Evolutionary conservation across 306 rosid species (phyloP).

Genomic region (Hippophae tibetana): DNA sequence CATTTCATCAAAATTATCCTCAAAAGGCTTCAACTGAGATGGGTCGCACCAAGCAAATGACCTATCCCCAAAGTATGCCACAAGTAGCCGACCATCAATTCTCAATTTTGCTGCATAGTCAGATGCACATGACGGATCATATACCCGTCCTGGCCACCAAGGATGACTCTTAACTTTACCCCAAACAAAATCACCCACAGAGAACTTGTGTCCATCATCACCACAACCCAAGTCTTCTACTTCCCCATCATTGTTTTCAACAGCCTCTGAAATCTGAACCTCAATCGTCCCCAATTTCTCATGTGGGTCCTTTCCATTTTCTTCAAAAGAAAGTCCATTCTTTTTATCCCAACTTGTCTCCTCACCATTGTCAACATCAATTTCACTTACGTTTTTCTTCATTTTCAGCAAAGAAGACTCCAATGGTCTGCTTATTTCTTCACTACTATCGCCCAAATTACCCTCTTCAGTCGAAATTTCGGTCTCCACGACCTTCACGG

Average conservation of each 20-base stretch:
- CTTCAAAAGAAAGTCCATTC: slow-evolving; percentile 13
- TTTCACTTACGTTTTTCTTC: slow-evolving; percentile 18
- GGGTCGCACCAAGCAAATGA: slow-evolving; percentile 83
- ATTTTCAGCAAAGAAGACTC: slow-evolving; percentile 32
- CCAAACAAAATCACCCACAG: slow-evolving; percentile 79
- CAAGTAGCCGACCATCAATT: slow-evolving; percentile 35
- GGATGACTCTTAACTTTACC: slow-evolving; percentile 64
- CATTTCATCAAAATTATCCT: slow-evolving; percentile 51
- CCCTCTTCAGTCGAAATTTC: slow-evolving; percentile 17
- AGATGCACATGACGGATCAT: slow-evolving; percentile 50
- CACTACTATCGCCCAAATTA: slow-evolving; percentile 7
- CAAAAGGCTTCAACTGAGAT: slow-evolving; percentile 56
- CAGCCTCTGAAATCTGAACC: slow-evolving; percentile 31
- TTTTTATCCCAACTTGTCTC: slow-evolving; percentile 9
- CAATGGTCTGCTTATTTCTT: slow-evolving; percentile 15
- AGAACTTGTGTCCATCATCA: slow-evolving; percentile 25
- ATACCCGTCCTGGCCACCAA: slow-evolving; percentile 83
- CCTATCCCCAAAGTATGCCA: slow-evolving; percentile 62
- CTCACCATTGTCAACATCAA: slow-evolving; percentile 4
- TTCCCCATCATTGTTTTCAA: slow-evolving; percentile 32
- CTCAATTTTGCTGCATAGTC: slow-evolving; percentile 43
- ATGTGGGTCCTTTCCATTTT: slow-evolving; percentile 12
- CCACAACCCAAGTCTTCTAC: slow-evolving; percentile 26
- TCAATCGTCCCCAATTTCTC: slow-evolving; percentile 23
- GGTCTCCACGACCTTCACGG: slow-evolving; percentile 24